Base-by-base conservation (phyloP, 108 stramenopile species). In the Cyclotella kingstonii region DNA sequence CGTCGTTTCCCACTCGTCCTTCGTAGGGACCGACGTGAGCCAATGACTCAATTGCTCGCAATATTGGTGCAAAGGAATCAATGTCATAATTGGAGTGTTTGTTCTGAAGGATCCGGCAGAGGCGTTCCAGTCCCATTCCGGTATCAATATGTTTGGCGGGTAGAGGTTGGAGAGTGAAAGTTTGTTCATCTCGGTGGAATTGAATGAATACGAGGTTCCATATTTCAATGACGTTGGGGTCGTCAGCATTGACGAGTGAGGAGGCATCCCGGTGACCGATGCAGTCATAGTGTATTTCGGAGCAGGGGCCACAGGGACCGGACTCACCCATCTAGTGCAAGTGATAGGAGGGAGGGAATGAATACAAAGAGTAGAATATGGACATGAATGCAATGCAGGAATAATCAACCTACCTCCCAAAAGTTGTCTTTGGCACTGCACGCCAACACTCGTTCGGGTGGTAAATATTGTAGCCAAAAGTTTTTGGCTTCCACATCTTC, bases 141-240 rank as follows among this genome's bases (percentile, higher is more conserved):
- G 98, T 99, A 68, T 99, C 98, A 35, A 98, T 89, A 66, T 99
- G 98, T 68, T 95, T 81, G 47, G 76, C 73, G 5, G 98, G 98
- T 15, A 99, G 65, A 0, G 80, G 45, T 4, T 73, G 47, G 42
- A 98, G 71, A 4, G 48, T 66, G 39, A 81, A 81, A 28, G 78
- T 75, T 35, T n/a, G n/a, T n/a, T 76, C 80, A 54, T 93, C 78
- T 41, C 91, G 82, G 73, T 97, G 95, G 87, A 83, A 98, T 81
- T 97, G 96, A 67, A 98, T 97, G 59, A 98, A 98, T 21, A 98
- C 98, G 23, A 86, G 73, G 74, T 96, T 98, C 98, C 98, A 98
- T 49, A 98, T 97, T 82, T 95, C 95, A 55, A 94, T 87, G 28
- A 96, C 90, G 60, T 95, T 80, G 4, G 96, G 94, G 66, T 88